Percentiles rank a stretch among this genome's conserved stretches.
Conservation (phyloP, 148 eudicot genomes). For the Chenopodium album region DNA sequence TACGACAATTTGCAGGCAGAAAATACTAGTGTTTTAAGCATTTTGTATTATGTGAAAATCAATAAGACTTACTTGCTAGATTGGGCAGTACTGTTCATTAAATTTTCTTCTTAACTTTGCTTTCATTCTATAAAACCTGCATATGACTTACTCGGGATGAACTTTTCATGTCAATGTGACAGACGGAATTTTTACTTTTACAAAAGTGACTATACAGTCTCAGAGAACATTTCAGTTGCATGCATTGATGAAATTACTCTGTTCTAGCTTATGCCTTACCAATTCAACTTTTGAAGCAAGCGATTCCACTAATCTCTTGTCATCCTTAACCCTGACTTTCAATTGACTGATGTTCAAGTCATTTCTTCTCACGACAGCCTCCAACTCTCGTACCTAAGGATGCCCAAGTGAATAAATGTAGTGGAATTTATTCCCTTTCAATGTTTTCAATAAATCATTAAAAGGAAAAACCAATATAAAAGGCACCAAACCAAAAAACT, state of each 20-base stretch:
- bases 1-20: background rate
- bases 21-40: background rate
- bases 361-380: conserved; percentile 56
- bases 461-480: conserved; percentile 10
- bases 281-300: conserved; percentile 49
- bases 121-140: background rate
- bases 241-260: background rate
- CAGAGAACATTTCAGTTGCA: background rate
- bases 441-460: background rate
- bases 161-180: background rate
- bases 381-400: conserved; percentile 62
- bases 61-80: background rate
- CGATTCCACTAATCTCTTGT: conserved; percentile 44
- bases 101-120: background rate
- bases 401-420: conserved; percentile 20
- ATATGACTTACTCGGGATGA: conserved; percentile 3
- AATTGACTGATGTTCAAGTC: conserved; percentile 53
- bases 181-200: background rate
- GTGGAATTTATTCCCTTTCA: background rate
- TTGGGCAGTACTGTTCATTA: background rate
- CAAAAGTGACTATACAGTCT: background rate
- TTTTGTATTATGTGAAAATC: background rate
- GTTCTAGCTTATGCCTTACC: conserved; percentile 37
- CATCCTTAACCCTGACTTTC: conserved; percentile 54
- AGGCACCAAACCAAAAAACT: conserved; percentile 9